These are phyloP conservation scores for Xylaria curta DNA, from an alignment of 495 filamentous ascomycete genomes.

Conservation along the genomic window DNA sequence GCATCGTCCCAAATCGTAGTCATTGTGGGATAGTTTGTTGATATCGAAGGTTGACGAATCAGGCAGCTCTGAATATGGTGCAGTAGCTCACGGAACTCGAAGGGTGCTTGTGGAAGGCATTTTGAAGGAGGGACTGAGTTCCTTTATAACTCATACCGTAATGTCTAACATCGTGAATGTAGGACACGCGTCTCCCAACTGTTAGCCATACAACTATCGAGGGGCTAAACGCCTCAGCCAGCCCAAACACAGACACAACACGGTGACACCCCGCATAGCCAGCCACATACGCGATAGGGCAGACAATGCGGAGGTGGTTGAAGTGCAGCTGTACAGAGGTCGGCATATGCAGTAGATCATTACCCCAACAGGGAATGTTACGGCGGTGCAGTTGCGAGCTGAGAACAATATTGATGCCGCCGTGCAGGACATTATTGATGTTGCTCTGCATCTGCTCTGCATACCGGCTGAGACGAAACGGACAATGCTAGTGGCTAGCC, in stretches of 20 bases:
- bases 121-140: background rate
- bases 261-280: background rate
- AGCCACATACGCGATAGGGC: background rate
- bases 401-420: conserved; percentile 11
- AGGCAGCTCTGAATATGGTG: background rate
- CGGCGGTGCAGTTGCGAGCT: conserved; percentile 6
- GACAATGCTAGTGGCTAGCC: background rate
- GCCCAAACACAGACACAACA: background rate
- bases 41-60: background rate
- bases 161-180: background rate
- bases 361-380: conserved; percentile 2
- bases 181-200: background rate
- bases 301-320: background rate
- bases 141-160: background rate
- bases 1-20: conserved; percentile 27
- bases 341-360: background rate
- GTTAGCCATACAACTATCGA: background rate
- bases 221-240: background rate
- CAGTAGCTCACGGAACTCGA: background rate
- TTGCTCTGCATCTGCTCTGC: conserved; percentile 3
- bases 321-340: background rate
- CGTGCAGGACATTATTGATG: conserved; percentile 14
- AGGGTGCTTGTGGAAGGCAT: background rate
- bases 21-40: background rate
- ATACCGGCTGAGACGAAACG: background rate